Evolutionary conservation across 2,329 filamentous ascomycete species (phyloP), one percentile per base, ranked within the genome.

Genomic region (Cryphonectria parasitica): DNA sequence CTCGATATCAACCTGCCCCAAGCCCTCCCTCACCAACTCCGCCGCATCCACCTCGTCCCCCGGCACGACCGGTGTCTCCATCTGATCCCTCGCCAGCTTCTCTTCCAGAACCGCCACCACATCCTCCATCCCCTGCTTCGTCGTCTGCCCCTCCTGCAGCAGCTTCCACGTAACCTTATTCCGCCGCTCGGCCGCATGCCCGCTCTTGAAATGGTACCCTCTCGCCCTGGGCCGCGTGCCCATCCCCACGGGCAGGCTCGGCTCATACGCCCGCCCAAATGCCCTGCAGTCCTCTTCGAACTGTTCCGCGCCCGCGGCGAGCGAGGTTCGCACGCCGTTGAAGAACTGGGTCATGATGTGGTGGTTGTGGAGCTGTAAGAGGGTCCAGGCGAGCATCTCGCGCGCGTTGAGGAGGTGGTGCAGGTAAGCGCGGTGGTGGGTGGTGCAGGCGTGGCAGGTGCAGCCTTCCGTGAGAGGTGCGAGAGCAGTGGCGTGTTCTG

Each of bases 331-430:
- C 8, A 97, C 84, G 0, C 85, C 87, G 0, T 83, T 80, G 79
- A 98, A 97, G 82, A 98, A 97, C 0, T 82, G 76, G 62, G 88
- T 86, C 67, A 97, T 80, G 10, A 92, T 82, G 72, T 90, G 86
- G 78, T 97, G 90, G 79, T 99, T 99, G 82, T 99, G 96, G 3
- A 97, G 87, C 79, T 98, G 95, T 10, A 99, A 85, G 10, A 99
- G 85, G 0, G 91, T 92, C 96, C 96, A 99, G 34, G 92, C 95
- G 5, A 98, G 89, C 96, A 99, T 98, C 81, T 99, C 96, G 77
- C 95, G 97, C 0, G 96, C 94, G 63, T 89, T 86, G 7, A 99
- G 88, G 0, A 98, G 86, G 79, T 99, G 96, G 74, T 94, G 91
- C 49, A 99, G 78, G 80, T 93, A 99, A 0, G 96, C 95, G 65